Conservation (phyloP, 768 basidiomycete genomes). For the Paxillus ammoniavirescens region DNA sequence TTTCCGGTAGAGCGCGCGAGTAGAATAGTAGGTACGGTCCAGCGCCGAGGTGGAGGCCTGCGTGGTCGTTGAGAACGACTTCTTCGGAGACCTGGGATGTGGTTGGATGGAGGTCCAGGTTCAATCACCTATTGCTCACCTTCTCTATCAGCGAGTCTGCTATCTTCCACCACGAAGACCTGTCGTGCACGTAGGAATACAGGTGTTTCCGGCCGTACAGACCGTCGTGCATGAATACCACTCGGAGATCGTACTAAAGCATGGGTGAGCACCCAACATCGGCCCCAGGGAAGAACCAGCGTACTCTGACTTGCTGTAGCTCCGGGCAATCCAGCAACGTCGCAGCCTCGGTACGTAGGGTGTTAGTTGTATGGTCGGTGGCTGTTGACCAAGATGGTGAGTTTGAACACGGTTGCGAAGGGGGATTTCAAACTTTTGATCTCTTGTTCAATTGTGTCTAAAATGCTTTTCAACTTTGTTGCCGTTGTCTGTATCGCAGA, state of each 20-base stretch:
- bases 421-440: conserved; percentile 44
- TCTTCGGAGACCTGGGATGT: conserved; percentile 63
- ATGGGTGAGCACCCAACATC: neutral
- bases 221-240: conserved; percentile 76
- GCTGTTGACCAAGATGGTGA: conserved; percentile 34
- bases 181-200: conserved; percentile 69
- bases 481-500: conserved; percentile 42
- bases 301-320: conserved; percentile 57
- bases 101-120: too few relatives aligned
- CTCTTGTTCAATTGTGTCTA: conserved; percentile 51
- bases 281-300: conserved; percentile 15
- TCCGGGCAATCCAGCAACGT: conserved; percentile 61
- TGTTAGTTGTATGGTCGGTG: conserved; percentile 48
- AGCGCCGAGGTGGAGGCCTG: conserved; percentile 71
- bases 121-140: conserved; percentile 32
- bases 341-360: conserved; percentile 43
- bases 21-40: conserved; percentile 83
- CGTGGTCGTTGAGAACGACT: conserved; percentile 61
- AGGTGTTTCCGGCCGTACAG: conserved; percentile 74
- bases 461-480: conserved; percentile 49
- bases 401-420: neutral
- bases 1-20: conserved; percentile 35
- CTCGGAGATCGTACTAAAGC: conserved; percentile 76
- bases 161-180: conserved; percentile 79
- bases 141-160: conserved; percentile 67